Evolutionary conservation across 371 early-diverging fungal species (phyloP), one percentile per base, ranked within the genome.

Genomic region (Chytridium lagenaria): DNA sequence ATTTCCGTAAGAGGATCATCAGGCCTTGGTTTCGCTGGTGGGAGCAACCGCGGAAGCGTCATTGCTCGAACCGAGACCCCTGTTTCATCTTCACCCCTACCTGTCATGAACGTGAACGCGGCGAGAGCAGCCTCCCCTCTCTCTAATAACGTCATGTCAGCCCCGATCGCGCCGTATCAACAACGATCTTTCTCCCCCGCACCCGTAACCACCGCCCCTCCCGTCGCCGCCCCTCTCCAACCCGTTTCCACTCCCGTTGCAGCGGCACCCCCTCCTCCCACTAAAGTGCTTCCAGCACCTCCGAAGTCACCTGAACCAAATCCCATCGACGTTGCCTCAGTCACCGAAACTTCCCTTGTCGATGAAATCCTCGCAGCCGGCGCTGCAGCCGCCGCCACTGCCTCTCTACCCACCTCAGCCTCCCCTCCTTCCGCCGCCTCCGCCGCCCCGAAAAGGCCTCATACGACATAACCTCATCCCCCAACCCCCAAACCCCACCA

Each of bases 311-410:
- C 57, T 7, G 10, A 10, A 7, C 57, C 57, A 55, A 55, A 23
- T 26, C 26, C 26, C 10, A 19, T 30, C 16, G 15, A 7, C 26
- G 57, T 55, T 10, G 26, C 26, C 23, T 23, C 57, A 7, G 57
- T 23, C 10, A 19, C 16, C 57, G 57, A 19, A 10, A 7, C 10
- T 23, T 16, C 10, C 57, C 5, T 55, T 7, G 30, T 55, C 15
- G 57, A 55, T 30, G 57, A 55, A 23, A 30, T 55, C 10, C 26
- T 55, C 15, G 57, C 57, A 5, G 57, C 57, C 26, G 57, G 57
- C 57, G 57, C 22, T 30, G 57, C 57, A 7, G 57, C 26, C 23
- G 57, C 26, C 10, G 57, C 22, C 57, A 19, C 57, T 23, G 10
- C 26, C 57, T 55, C 57, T 30, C 10, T 7, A 7, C 26, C 10